phyloP scores from a whole-genome alignment of 208 protist genomes.

The Leishmania braziliensis region DNA sequence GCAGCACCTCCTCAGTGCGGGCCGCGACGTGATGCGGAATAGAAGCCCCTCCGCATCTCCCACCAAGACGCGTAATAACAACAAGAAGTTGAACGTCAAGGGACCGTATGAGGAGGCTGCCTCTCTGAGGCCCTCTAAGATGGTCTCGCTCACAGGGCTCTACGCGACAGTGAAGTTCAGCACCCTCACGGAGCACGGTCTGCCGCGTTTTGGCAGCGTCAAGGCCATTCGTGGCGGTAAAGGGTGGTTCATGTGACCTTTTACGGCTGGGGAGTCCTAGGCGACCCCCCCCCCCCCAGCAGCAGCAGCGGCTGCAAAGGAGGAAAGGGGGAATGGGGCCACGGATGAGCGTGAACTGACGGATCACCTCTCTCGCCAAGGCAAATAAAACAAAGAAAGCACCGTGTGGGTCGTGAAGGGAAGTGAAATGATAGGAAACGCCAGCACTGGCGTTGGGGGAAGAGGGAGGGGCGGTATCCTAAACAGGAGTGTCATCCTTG shows the following conservation, averaged over 20 bases:
- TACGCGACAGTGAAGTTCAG: conserved; percentile 88
- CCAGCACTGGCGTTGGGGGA: background rate
- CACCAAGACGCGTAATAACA: background rate
- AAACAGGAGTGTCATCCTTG: background rate
- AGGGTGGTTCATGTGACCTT: conserved; percentile 78
- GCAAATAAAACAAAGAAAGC: background rate
- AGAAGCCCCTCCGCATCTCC: background rate
- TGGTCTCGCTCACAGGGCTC: conserved; percentile 67
- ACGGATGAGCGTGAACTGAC: background rate
- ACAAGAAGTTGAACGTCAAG: conserved; percentile 17
- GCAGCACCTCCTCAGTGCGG: conserved; percentile 57
- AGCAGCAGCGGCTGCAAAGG: background rate
- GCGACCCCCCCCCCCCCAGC: background rate
- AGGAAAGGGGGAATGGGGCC: background rate
- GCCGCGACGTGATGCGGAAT: conserved; percentile 2
- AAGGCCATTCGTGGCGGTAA: conserved; percentile 88
- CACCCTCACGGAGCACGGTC: conserved; percentile 79
- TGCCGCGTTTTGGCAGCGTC: conserved; percentile 84
- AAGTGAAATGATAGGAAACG: background rate
- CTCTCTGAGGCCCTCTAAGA: background rate
- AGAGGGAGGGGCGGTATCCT: background rate
- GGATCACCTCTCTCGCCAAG: background rate
- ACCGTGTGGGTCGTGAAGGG: too few species aligned
- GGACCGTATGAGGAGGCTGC: background rate
- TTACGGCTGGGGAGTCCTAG: background rate